A percentile compares a stretch with the other conserved stretches of the same genome.
Conservation (phyloP, 1,284 basidiomycete genomes). For the Ganoderma multipileum region DNA sequence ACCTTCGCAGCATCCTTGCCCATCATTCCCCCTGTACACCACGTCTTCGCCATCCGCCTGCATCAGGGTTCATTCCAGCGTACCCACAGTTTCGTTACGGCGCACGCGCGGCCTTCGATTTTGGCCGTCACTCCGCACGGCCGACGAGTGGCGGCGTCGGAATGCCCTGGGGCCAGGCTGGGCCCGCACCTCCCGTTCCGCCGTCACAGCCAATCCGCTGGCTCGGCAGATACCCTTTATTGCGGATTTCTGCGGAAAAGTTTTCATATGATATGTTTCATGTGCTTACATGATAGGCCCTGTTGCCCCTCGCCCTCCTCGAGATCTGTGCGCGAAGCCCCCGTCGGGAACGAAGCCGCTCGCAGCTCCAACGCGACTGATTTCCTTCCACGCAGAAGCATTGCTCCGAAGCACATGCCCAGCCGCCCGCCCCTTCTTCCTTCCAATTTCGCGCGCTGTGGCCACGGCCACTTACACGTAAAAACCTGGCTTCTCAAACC, state of each 20-base stretch:
- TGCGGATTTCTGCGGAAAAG: background rate
- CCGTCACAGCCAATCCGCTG: slow-evolving; percentile 3
- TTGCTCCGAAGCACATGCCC: slow-evolving; percentile 8
- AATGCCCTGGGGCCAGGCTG: slow-evolving; percentile 2
- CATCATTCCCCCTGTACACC: background rate
- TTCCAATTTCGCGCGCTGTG: background rate
- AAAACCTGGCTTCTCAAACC: background rate
- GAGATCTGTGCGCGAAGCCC: background rate
- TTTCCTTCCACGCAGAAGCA: slow-evolving; percentile 1
- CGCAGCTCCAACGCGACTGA: background rate
- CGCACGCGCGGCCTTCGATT: slow-evolving; percentile 4
- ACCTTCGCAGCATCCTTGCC: background rate
- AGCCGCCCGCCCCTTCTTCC: background rate
- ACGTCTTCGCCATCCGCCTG: slow-evolving; percentile 1
- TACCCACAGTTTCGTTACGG: background rate
- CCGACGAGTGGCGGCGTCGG: slow-evolving; percentile 8
- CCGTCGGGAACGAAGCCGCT: background rate
- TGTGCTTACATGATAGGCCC: background rate
- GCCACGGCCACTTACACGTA: background rate
- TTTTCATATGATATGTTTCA: background rate
- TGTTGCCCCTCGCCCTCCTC: background rate
- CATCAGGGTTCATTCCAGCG: background rate
- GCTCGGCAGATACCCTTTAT: background rate
- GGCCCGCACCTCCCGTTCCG: background rate
- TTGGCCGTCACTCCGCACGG: slow-evolving; percentile 6